A percentile compares a stretch with the other conserved stretches of the same genome.
Conservation (phyloP, 345 rosid genomes). For the Trapa bicornis region DNA sequence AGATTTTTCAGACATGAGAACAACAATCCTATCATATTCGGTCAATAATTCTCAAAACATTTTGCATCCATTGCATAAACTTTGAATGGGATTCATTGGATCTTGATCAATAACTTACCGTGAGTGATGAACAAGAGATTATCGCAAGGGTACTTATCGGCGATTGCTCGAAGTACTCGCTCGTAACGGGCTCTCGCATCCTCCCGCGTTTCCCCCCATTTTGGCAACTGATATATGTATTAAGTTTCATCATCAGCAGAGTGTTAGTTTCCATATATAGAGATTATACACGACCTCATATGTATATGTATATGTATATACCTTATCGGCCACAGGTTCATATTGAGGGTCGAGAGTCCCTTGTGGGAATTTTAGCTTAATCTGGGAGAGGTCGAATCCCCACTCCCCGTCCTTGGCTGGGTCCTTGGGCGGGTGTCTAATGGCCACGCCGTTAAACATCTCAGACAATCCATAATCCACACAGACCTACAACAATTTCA, state of each 20-base stretch:
- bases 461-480: conserved; percentile 74
- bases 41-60: too few species aligned
- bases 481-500: conserved; percentile 29
- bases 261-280: too few species aligned
- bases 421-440: conserved; percentile 53
- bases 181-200: conserved; percentile 45
- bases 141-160: conserved; percentile 63
- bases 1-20: neutral
- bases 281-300: too few species aligned
- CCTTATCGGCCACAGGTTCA: conserved; percentile 44
- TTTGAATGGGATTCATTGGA: neutral
- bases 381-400: conserved; percentile 37
- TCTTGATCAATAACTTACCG: conserved; percentile 17
- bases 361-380: conserved; percentile 45
- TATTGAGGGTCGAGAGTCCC: conserved; percentile 52
- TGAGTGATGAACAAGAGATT: conserved; percentile 78
- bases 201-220: conserved; percentile 47
- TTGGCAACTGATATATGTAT: conserved; percentile 35
- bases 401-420: conserved; percentile 60
- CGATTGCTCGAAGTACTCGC: conserved; percentile 43
- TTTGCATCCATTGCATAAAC: too few species aligned
- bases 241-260: conserved; percentile 1
- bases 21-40: too few species aligned
- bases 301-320: neutral
- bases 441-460: conserved; percentile 50